Percentiles rank a stretch among this genome's conserved stretches.
Evolutionary conservation across 164 flowering plant genomes (phyloP).

Genomic region (Aristolochia fimbriata): DNA sequence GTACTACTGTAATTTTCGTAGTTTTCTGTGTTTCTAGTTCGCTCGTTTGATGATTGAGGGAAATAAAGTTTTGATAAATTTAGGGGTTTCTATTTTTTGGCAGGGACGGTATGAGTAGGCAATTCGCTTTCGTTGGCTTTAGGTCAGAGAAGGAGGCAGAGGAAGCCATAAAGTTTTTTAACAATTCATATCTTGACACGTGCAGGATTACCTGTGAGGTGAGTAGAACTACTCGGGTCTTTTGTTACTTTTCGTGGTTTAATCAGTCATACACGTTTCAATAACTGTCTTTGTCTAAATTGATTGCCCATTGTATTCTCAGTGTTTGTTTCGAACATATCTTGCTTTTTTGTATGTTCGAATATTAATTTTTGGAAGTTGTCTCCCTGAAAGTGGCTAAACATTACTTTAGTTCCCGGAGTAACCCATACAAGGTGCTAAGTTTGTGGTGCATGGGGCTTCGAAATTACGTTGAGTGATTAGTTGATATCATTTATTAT

Average conservation of each 20-base stretch:
- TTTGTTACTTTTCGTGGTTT: background rate
- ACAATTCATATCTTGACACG: slow-evolving; percentile 66
- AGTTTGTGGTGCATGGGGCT: too few relatives aligned
- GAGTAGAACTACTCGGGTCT: slow-evolving; percentile 1
- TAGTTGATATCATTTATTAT: too few relatives aligned
- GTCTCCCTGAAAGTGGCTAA: too few relatives aligned
- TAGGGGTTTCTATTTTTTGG: background rate
- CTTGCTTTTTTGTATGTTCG: too few relatives aligned
- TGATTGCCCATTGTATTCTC: too few relatives aligned
- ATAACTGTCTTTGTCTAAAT: too few relatives aligned
- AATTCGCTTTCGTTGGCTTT: slow-evolving; percentile 81
- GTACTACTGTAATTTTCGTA: background rate
- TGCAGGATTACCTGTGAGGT: slow-evolving; percentile 74
- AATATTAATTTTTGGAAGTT: too few relatives aligned
- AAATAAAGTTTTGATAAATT: background rate
- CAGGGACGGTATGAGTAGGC: slow-evolving; percentile 91
- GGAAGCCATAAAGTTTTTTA: slow-evolving; percentile 68
- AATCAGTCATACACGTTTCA: too few relatives aligned
- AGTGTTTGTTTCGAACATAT: too few relatives aligned
- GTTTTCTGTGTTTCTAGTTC: background rate
- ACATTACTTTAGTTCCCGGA: too few relatives aligned
- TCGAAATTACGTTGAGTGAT: too few relatives aligned
- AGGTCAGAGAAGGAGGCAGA: slow-evolving; percentile 67
- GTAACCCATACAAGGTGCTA: too few relatives aligned
- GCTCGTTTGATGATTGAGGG: background rate